Base-by-base conservation (phyloP, 2,329 filamentous ascomycete species). In the Fusarium camptoceras region DNA sequence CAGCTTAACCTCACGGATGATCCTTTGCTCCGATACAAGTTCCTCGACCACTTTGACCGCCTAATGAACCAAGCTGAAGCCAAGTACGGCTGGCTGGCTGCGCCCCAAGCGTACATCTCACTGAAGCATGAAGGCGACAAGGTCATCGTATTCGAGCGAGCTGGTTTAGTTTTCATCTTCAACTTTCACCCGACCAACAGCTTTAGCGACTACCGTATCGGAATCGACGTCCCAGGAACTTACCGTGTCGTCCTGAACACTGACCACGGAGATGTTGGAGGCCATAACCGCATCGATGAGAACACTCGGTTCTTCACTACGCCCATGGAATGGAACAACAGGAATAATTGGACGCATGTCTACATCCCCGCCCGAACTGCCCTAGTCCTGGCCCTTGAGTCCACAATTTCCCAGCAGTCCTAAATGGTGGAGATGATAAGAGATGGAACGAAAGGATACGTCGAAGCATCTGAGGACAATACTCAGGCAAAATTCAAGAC, bases 1-100 rank as follows among this genome's bases (percentile, higher is more conserved):
- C 95, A 98, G 79, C 90, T 98, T 73, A 98, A 99, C 81, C 88
- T 99, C 18, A 91, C 94, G 1, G 94, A 98, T 55, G 96, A 99
- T 78, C 73, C 84, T 1, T 84, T 97, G 15, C 88, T 99, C 37
- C 92, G 96, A 15, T 99, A 98, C 84, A 87, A 89, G 72, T 97
- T 92, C 82, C 88, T 99, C 71, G 97, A 98, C 83, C 91, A 95
- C 73, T 99, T 98, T 80, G 96, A 99, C 84, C 87, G 90, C 62
- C 87, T 90, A 68, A 98, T 99, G 94, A 96, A 99, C 81, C 84
- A 88, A 68, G 89, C 89, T 1, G 96, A 99, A 80, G 88, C 89
- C 65, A 94, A 94, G 80, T 97, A 95, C 77, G 94, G 94, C 71
- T 99, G 96, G 96, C 85, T 99, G 39, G 90, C 93, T 77, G 84